Evolutionary conservation across 148 eudicot genomes (phyloP).

Genomic region (Nepenthes gracilis): DNA sequence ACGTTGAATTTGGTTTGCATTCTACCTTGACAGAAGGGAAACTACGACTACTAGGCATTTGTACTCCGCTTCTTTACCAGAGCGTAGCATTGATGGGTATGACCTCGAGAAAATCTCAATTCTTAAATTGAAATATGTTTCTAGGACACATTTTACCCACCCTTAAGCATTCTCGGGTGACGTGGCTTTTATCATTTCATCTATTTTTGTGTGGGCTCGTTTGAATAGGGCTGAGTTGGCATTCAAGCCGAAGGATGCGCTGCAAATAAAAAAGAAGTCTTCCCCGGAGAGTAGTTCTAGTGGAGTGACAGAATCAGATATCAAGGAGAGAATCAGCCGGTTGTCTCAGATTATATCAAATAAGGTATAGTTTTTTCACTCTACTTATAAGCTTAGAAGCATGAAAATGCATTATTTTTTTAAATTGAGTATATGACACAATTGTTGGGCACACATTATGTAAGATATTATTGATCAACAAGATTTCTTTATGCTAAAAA

Average conservation of each 20-base stretch:
- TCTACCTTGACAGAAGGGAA: constrained; percentile 28
- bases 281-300: constrained; percentile 13
- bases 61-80: constrained; percentile 26
- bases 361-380: constrained; percentile 29
- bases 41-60: constrained; percentile 20
- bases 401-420: no score
- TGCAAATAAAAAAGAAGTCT: constrained; percentile 19
- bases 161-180: no score
- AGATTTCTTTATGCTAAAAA: no score
- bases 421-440: no score
- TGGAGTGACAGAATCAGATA: constrained; percentile 42
- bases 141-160: no score
- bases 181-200: no score
- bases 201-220: no score
- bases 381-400: no score
- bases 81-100: constrained; percentile 61
- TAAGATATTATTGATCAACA: no score
- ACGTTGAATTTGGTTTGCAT: constrained; percentile 3
- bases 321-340: constrained; percentile 57
- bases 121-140: no score
- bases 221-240: constrained; percentile 54
- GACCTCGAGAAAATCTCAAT: neutral
- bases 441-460: no score
- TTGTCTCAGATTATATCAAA: constrained; percentile 50
- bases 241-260: constrained; percentile 77